A percentile compares a stretch with the other conserved stretches of the same genome.
These are phyloP conservation scores for Sporobolomyces phaffii DNA, from an alignment of 768 basidiomycete genomes.

Conservation along the genomic window DNA sequence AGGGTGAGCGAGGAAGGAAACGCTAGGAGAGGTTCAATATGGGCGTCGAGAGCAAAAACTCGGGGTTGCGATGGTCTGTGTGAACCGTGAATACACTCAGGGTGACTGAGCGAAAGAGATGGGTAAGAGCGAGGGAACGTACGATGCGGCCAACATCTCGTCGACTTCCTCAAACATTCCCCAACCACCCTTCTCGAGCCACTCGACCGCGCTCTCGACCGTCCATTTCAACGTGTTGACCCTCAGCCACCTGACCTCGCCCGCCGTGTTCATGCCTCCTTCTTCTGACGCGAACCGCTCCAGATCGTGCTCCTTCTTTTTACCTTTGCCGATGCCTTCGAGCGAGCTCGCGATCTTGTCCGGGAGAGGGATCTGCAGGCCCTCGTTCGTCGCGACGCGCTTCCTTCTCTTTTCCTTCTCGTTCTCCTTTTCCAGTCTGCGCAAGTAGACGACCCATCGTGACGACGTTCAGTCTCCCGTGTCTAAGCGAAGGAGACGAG, in stretches of 20 bases:
- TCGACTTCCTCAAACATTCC: slow-evolving; percentile 30
- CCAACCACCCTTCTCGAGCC: slow-evolving; percentile 39
- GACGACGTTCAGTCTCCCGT: too few relatives aligned
- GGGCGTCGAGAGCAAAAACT: slow-evolving; percentile 66
- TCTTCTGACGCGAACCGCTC: slow-evolving; percentile 28
- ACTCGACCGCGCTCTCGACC: slow-evolving; percentile 58
- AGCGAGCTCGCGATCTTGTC: slow-evolving; percentile 29
- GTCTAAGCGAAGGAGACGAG: too few relatives aligned
- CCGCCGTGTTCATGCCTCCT: slow-evolving; percentile 22
- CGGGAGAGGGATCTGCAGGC: slow-evolving; percentile 45
- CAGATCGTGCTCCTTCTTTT: slow-evolving; percentile 31
- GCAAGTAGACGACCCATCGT: not conserved
- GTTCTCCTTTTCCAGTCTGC: slow-evolving; percentile 39
- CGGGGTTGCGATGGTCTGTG: slow-evolving; percentile 46
- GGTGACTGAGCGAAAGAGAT: not conserved
- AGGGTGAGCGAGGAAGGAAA: slow-evolving; percentile 62
- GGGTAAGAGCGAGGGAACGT: slow-evolving; percentile 9
- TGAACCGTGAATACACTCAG: not conserved
- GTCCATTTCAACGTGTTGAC: slow-evolving; percentile 70
- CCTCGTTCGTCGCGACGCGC: slow-evolving; percentile 62
- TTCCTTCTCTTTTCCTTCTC: slow-evolving; percentile 45
- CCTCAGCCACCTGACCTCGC: slow-evolving; percentile 62
- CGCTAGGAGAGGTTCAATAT: slow-evolving; percentile 72
- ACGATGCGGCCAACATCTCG: slow-evolving; percentile 37
- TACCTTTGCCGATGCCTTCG: slow-evolving; percentile 39